Percentiles rank a stretch among this genome's conserved stretches.
These are phyloP conservation scores for Helenozyma rhizophorensis DNA, from an alignment of 805 yeast genomes.

Conservation along the genomic window DNA sequence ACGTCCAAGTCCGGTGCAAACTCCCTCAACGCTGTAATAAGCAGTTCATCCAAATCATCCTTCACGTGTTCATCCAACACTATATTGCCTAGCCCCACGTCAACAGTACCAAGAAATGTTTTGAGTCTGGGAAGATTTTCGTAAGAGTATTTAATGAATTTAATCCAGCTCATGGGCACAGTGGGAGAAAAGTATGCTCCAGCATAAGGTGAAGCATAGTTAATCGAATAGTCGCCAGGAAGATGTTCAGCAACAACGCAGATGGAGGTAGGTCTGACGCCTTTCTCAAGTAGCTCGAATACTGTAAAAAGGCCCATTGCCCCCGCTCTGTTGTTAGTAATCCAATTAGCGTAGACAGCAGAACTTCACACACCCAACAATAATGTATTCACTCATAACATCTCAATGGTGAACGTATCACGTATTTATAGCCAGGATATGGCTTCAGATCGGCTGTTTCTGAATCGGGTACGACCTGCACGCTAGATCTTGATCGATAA, in stretches of 20 bases:
- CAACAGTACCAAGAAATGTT: neutral
- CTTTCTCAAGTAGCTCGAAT: conserved; percentile 2
- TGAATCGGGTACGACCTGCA: too few species aligned
- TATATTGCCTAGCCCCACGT: too few species aligned
- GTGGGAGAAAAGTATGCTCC: conserved; percentile 1
- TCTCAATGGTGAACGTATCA: too few species aligned
- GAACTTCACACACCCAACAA: conserved; percentile 1
- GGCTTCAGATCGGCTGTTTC: too few species aligned
- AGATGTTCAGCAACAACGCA: conserved; percentile 1
- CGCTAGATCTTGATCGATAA: too few species aligned
- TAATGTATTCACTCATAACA: neutral
- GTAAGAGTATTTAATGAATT: conserved; percentile 1
- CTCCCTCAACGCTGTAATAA: too few species aligned
- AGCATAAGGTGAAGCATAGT: conserved; percentile 3
- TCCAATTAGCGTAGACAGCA: neutral
- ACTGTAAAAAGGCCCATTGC: conserved; percentile 4
- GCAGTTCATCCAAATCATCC: neutral
- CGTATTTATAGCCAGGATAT: too few species aligned
- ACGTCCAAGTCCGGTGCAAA: too few species aligned
- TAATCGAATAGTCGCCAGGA: conserved; percentile 3
- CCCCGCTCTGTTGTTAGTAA: conserved; percentile 4
- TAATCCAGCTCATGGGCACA: neutral
- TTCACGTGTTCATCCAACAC: neutral
- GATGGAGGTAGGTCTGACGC: neutral
- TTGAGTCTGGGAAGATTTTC: neutral